phyloP scores from a whole-genome alignment of 2,329 filamentous ascomycete species.

The Tolypocladium guangdongense region DNA sequence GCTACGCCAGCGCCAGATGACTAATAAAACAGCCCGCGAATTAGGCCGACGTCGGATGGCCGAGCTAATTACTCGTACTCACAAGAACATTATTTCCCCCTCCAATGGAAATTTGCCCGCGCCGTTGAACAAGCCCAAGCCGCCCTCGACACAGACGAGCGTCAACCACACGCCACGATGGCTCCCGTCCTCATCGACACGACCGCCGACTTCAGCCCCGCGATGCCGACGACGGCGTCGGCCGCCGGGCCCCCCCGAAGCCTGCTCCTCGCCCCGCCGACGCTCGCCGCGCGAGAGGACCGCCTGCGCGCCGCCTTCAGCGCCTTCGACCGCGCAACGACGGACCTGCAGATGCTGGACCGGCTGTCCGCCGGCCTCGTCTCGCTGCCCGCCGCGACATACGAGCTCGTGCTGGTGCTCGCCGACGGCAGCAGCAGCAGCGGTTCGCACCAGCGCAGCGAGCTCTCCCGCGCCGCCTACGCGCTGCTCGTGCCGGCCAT shows the following conservation, averaged over 20 bases:
- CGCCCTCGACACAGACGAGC: no score
- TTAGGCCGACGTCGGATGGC: no score
- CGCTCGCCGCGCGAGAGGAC: constrained; percentile 75
- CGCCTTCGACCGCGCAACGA: constrained; percentile 60
- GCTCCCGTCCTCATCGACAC: constrained; percentile 45
- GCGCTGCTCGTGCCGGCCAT: constrained; percentile 58
- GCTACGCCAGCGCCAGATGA: no score
- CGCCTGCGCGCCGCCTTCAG: constrained; percentile 61
- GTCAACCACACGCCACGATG: constrained; percentile 22
- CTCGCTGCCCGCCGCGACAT: constrained; percentile 62
- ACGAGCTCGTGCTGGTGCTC: constrained; percentile 77
- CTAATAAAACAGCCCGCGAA: no score
- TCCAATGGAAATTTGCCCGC: no score
- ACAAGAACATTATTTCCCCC: no score
- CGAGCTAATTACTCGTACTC: no score
- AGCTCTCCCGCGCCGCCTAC: constrained; percentile 56
- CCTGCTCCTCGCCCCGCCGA: constrained; percentile 82
- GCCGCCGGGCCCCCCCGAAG: constrained; percentile 39
- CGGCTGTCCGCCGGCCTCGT: constrained; percentile 76
- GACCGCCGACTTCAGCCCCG: constrained; percentile 39
- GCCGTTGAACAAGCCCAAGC: no score
- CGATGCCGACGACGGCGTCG: constrained; percentile 7
- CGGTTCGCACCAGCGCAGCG: constrained; percentile 49
- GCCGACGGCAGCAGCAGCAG: constrained; percentile 51
- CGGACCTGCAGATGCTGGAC: constrained; percentile 97